Percentiles rank a stretch among this genome's conserved stretches.
Evolutionary conservation across 2,329 filamentous ascomycete genomes (phyloP).

Genomic region (Sarocladium oryzae): DNA sequence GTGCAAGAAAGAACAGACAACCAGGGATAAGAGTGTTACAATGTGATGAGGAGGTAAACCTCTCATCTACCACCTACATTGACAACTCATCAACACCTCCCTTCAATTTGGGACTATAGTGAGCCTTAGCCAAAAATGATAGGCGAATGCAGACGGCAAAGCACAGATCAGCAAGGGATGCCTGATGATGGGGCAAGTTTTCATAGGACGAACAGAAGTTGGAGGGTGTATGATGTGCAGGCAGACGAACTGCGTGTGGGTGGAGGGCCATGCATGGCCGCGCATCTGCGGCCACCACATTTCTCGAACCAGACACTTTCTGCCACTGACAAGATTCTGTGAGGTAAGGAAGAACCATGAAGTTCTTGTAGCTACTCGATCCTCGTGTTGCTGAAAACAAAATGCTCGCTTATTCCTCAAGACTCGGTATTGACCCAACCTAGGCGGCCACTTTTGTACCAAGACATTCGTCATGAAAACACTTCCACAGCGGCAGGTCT

Average conservation of each 20-base stretch:
- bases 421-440: too few species aligned
- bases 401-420: too few species aligned
- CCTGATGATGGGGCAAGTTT: constrained; percentile 37
- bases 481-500: too few species aligned
- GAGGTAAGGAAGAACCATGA: not conserved
- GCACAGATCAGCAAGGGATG: not conserved
- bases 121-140: not conserved
- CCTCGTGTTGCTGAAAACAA: too few species aligned
- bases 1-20: too few species aligned
- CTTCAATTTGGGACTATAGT: not conserved
- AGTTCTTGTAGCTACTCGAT: not conserved
- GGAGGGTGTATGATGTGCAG: constrained; percentile 9
- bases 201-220: constrained; percentile 27
- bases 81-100: constrained; percentile 1
- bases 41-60: too few species aligned
- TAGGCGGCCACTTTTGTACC: too few species aligned
- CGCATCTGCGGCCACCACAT: not conserved
- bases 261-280: constrained; percentile 2
- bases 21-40: too few species aligned
- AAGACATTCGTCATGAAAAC: too few species aligned
- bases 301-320: not conserved
- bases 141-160: not conserved
- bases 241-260: not conserved
- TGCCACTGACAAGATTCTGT: not conserved
- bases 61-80: too few species aligned